These are phyloP conservation scores for Golubevia pallescens DNA, from an alignment of 1,284 basidiomycete genomes.

Conservation along the genomic window DNA sequence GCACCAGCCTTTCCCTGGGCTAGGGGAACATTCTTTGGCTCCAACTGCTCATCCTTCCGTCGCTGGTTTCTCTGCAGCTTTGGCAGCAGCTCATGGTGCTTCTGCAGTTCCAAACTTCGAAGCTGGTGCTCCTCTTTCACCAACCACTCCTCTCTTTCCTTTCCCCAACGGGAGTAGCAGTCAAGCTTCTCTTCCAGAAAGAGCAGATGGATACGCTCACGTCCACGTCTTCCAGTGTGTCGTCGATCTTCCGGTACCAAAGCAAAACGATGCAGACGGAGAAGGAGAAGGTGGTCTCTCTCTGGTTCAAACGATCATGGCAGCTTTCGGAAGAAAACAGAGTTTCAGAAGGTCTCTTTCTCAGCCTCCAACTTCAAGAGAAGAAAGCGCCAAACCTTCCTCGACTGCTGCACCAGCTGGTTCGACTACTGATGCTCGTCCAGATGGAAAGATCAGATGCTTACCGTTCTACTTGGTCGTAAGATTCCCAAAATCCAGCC, in stretches of 20 bases:
- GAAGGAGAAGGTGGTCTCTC: slow-evolving; percentile 16
- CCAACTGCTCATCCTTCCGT: neutral
- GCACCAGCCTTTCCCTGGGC: neutral
- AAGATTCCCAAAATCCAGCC: slow-evolving; percentile 28
- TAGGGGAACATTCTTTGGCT: neutral
- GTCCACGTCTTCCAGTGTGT: slow-evolving; percentile 58
- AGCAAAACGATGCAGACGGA: slow-evolving; percentile 16
- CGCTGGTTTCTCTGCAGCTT: neutral
- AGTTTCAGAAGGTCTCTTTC: slow-evolving; percentile 8
- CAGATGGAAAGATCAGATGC: slow-evolving; percentile 31
- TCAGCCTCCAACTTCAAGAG: slow-evolving; percentile 23
- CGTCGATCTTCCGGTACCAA: slow-evolving; percentile 36
- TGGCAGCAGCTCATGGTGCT: slow-evolving; percentile 4
- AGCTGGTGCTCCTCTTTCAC: slow-evolving; percentile 12
- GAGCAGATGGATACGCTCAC: slow-evolving; percentile 31
- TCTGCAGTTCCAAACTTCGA: slow-evolving; percentile 7
- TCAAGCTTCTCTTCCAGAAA: slow-evolving; percentile 14
- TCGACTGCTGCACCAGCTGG: slow-evolving; percentile 23
- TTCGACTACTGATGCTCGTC: slow-evolving; percentile 5
- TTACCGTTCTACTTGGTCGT: slow-evolving; percentile 45
- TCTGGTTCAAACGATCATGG: slow-evolving; percentile 52
- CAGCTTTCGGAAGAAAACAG: slow-evolving; percentile 30
- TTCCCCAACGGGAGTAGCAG: slow-evolving; percentile 13
- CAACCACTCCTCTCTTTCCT: slow-evolving; percentile 29
- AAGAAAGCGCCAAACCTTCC: neutral